phyloP scores from a whole-genome alignment of 2,329 filamentous ascomycete genomes.

The Thielaviopsis punctulata region DNA sequence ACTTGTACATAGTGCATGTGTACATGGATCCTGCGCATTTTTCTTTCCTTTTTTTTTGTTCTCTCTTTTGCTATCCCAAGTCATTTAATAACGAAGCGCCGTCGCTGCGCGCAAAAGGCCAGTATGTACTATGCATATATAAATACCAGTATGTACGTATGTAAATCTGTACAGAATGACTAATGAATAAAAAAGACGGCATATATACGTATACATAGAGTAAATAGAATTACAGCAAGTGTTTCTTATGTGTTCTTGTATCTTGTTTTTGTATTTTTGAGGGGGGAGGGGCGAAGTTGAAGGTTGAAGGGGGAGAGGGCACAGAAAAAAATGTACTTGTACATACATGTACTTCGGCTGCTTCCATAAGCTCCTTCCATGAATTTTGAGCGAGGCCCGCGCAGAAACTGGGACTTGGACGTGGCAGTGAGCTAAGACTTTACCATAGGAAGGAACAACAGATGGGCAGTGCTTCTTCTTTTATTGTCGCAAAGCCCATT shows the following conservation, averaged over 20 bases:
- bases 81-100: background rate
- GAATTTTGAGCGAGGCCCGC: background rate
- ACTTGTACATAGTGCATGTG: background rate
- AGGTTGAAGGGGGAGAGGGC: background rate
- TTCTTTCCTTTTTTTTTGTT: background rate
- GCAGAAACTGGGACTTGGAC: background rate
- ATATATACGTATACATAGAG: too few species aligned
- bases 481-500: background rate
- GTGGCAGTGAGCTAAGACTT: background rate
- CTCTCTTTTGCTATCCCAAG: background rate
- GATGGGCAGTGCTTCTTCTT: background rate
- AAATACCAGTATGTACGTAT: too few species aligned
- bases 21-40: background rate
- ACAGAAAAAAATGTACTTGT: background rate
- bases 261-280: background rate
- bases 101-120: background rate
- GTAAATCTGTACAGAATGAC: too few species aligned
- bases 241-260: background rate
- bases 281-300: too few species aligned
- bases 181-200: too few species aligned
- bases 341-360: too few species aligned
- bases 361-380: background rate
- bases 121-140: too few species aligned
- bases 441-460: background rate
- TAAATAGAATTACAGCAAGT: too few species aligned